phyloP scores from a whole-genome alignment of 129 eudicot genomes.

The Silybum marianum region DNA sequence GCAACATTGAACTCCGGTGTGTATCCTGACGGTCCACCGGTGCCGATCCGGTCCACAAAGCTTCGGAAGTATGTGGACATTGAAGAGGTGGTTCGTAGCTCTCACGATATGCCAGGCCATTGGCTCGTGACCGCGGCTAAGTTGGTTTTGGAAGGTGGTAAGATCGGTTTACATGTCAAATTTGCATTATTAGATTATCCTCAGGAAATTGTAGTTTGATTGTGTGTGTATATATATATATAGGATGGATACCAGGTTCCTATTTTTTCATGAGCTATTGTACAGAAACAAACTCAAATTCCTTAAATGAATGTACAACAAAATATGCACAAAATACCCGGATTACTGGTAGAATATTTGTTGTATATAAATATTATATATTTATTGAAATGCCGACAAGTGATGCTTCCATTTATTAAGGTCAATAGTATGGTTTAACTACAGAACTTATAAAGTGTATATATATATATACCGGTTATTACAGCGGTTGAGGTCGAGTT shows the following conservation, averaged over 20 bases:
- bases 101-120: constrained; percentile 80
- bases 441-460: not conserved
- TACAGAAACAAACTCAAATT: constrained; percentile 27
- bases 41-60: constrained; percentile 54
- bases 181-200: constrained; percentile 71
- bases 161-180: constrained; percentile 74
- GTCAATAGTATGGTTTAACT: not conserved
- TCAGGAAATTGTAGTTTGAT: constrained; percentile 28
- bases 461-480: constrained; percentile 11
- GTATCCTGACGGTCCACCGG: constrained; percentile 72
- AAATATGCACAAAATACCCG: not conserved
- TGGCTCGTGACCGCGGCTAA: constrained; percentile 90
- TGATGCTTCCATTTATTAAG: constrained; percentile 2
- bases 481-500: constrained; percentile 85
- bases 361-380: not conserved
- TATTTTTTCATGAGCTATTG: constrained; percentile 23
- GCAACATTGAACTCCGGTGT: constrained; percentile 72
- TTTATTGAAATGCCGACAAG: not conserved
- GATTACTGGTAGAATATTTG: not conserved
- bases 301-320: not conserved
- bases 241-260: constrained; percentile 15
- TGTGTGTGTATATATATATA: constrained; percentile 21
- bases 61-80: constrained; percentile 60
- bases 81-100: constrained; percentile 70
- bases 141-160: constrained; percentile 71